phyloP scores from a whole-genome alignment of 2,329 filamentous ascomycete genomes.

The Colletotrichum incanum region DNA sequence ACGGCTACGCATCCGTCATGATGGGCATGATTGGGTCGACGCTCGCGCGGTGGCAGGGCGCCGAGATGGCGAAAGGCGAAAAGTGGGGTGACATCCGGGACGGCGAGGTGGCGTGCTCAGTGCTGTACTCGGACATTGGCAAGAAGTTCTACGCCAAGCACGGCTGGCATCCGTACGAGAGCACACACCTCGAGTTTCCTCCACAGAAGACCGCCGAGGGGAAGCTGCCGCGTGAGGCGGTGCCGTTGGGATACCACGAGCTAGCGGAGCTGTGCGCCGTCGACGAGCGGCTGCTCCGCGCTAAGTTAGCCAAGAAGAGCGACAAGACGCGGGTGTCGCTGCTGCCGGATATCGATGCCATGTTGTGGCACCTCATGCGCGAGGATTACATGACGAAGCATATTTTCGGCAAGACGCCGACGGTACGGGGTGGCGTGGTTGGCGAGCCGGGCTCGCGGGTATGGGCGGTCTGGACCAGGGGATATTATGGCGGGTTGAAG shows the following conservation, averaged over 20 bases:
- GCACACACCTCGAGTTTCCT: slow-evolving; percentile 78
- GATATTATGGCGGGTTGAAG: slow-evolving; percentile 72
- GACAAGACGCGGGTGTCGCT: slow-evolving; percentile 74
- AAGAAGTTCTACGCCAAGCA: slow-evolving; percentile 83
- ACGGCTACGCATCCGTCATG: slow-evolving; percentile 85
- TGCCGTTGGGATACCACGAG: slow-evolving; percentile 71
- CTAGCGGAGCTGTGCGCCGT: slow-evolving; percentile 73
- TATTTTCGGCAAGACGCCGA: slow-evolving; percentile 70
- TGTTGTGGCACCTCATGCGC: slow-evolving; percentile 84
- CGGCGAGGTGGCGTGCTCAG: slow-evolving; percentile 73
- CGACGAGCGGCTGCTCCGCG: slow-evolving; percentile 76
- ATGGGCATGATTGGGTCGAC: slow-evolving; percentile 73
- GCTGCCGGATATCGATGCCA: slow-evolving; percentile 76
- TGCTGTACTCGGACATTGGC: slow-evolving; percentile 90
- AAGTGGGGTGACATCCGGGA: slow-evolving; percentile 44
- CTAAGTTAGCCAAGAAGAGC: slow-evolving; percentile 60
- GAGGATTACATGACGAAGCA: slow-evolving; percentile 83
- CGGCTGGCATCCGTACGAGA: slow-evolving; percentile 84
- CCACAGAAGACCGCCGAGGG: slow-evolving; percentile 49
- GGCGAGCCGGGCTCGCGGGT: slow-evolving; percentile 68
- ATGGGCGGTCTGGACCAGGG: slow-evolving; percentile 82
- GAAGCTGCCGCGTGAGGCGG: slow-evolving; percentile 47
- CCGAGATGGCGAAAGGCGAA: slow-evolving; percentile 45
- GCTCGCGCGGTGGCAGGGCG: slow-evolving; percentile 57
- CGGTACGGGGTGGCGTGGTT: slow-evolving; percentile 80